Evolutionary conservation across 192 early-diverging fungal species (phyloP), one percentile per base, ranked within the genome.

Genomic region (Spinellus fusiger): DNA sequence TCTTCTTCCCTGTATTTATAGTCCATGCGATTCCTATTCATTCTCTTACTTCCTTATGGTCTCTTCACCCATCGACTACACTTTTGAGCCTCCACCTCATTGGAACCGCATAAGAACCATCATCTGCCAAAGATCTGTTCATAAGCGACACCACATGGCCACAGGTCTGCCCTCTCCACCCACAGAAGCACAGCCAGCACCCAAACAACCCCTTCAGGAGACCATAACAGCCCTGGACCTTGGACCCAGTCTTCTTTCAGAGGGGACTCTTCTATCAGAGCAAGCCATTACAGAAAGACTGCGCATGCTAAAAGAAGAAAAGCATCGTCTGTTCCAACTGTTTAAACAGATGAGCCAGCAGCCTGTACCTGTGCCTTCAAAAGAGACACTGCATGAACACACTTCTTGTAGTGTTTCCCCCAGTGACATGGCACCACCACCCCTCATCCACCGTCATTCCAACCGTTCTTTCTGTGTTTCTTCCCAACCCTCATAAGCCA

Each of bases 131-230:
- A 12, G 40, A 12, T n/a, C 40, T 18, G 18, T 44, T 18, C 13
- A 5, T 9, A 37, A 37, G 13, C 35, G 10, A 44, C 40, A 18
- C 13, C 3, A 18, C 3, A 18, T 18, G 1, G 40, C 18, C 18
- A 3, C 40, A 15, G 49, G 49, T n/a, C 40, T 61, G n/a, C 59
- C 59, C 7, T 61, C 59, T 15, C 59, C 59, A 10, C 59, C 59
- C 2, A 49, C 49, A 33, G 59, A 61, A 27, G n/a, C n/a, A n/a
- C n/a, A n/a, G n/a, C n/a, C n/a, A n/a, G n/a, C n/a, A n/a, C n/a
- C n/a, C n/a, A n/a, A n/a, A n/a, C n/a, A n/a, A n/a, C n/a, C n/a
- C n/a, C 38, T 47, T 29, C 40, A 58, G 20, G 28, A 50, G 49
- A 27, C 15, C 12, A 47, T 22, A 13, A 16, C 46, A 16, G 46